phyloP scores from a whole-genome alignment of 495 filamentous ascomycete genomes.

The Chaetomium fimeti region DNA sequence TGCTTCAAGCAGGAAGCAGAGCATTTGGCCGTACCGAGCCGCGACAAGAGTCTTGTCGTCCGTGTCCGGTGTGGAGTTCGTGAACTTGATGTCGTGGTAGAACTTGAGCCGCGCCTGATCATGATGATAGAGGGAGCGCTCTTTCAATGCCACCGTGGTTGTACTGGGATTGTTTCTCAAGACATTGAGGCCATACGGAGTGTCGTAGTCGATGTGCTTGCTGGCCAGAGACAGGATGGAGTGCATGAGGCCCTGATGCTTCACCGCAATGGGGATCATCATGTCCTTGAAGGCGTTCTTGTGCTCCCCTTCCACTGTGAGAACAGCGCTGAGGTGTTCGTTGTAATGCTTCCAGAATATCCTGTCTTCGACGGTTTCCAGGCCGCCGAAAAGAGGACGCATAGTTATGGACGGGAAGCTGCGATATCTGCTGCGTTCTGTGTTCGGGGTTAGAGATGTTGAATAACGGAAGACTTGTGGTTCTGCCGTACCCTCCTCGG shows the following conservation, averaged over 20 bases:
- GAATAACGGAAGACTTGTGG: background rate
- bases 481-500: conserved; percentile 62
- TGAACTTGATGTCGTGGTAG: conserved; percentile 45
- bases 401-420: conserved; percentile 61
- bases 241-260: conserved; percentile 87
- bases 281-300: conserved; percentile 89
- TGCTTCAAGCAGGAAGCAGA: conserved; percentile 78
- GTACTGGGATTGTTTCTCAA: conserved; percentile 45
- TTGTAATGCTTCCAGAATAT: conserved; percentile 87
- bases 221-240: conserved; percentile 83
- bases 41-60: conserved; percentile 55
- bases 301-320: conserved; percentile 80
- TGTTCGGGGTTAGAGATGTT: conserved; percentile 32
- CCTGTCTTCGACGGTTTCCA: conserved; percentile 81
- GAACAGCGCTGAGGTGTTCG: conserved; percentile 71
- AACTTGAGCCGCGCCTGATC: conserved; percentile 59
- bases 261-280: conserved; percentile 78
- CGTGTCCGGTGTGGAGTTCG: conserved; percentile 39
- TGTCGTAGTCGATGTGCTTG: conserved; percentile 67
- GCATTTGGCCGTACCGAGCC: conserved; percentile 69
- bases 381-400: conserved; percentile 75
- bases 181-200: conserved; percentile 49
- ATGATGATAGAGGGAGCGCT: conserved; percentile 58
- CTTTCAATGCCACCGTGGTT: conserved; percentile 43
- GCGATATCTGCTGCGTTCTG: conserved; percentile 46